Base-by-base conservation (phyloP, 1,284 basidiomycete genomes). In the Pisolithus thermaeus region DNA sequence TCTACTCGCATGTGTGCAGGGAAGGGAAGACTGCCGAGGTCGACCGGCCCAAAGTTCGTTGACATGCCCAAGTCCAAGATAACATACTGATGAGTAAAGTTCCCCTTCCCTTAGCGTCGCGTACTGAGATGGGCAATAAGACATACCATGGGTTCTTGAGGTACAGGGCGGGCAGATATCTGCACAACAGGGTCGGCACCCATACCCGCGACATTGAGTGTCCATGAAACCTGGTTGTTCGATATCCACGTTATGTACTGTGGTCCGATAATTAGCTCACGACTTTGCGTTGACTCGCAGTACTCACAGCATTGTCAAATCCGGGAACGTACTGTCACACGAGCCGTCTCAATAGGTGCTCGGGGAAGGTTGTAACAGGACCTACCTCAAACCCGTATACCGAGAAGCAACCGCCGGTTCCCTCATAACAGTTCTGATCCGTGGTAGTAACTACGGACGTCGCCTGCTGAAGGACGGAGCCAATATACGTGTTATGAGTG, bases 191-290 rank as follows among this genome's bases (percentile, higher is more conserved):
- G 47, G 59, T 89, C 80, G 8, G 86, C 74, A 0, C 72, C 83
- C 58, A 92, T 71, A 3, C 86, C 89, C 8, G 72, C 73, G 8
- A 74, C 77, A 36, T 79, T 77, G 37, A 93, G 59, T 3, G 80
- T 87, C 85, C 85, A 93, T 7, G 82, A 73, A 42, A 70, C 70
- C 53, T 76, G 69, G 54, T 73, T 74, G 56, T 81, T 70, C 47
- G 79, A 74, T 46, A 85, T 63, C 87, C 88, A 90, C 14, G 81
- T 79, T 56, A 90, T 85, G 59, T 87, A 87, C 76, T 80, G 44
- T 30, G 47, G 40, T 41, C 16, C 38, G 16, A 42, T 32, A 51
- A 28, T 59, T n/a, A 51, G 37, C 27, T 39, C 12, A 23, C 35
- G 44, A 5, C 27, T 23, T 5, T 18, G 16, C 28, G 20, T 37